phyloP scores from a whole-genome alignment of 2,329 filamentous ascomycete genomes.

The Microdochium nivale region DNA sequence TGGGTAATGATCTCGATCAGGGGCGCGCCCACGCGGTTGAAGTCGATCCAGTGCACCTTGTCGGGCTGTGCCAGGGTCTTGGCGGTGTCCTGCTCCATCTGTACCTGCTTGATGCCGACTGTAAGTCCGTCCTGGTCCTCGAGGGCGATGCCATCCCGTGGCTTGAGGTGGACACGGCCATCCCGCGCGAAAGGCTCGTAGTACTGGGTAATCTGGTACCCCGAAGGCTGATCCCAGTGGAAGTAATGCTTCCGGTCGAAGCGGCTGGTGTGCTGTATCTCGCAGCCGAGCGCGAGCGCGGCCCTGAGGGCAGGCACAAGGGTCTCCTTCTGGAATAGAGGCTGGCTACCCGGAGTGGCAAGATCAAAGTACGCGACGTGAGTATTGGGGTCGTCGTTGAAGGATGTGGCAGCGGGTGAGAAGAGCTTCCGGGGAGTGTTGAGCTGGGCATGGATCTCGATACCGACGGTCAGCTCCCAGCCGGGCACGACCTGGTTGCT shows the following conservation, averaged over 20 bases:
- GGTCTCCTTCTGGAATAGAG: slow-evolving; percentile 72
- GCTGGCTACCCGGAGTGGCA: slow-evolving; percentile 83
- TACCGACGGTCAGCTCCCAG: slow-evolving; percentile 93
- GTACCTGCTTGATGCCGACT: slow-evolving; percentile 84
- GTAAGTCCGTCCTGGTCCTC: slow-evolving; percentile 62
- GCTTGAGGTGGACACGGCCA: slow-evolving; percentile 61
- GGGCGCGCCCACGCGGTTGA: slow-evolving; percentile 86
- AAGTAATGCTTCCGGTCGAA: slow-evolving; percentile 99
- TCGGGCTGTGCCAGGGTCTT: slow-evolving; percentile 78
- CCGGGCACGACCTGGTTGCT: slow-evolving; percentile 47
- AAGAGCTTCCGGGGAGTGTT: slow-evolving; percentile 88
- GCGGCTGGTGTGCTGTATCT: slow-evolving; percentile 65
- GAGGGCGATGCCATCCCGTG: slow-evolving; percentile 70
- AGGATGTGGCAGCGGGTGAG: slow-evolving; percentile 59
- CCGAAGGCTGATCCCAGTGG: slow-evolving; percentile 93
- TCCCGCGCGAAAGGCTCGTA: slow-evolving; percentile 65
- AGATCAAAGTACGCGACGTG: slow-evolving; percentile 84
- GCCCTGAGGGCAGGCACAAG: slow-evolving; percentile 86
- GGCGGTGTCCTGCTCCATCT: slow-evolving; percentile 96
- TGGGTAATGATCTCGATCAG: slow-evolving; percentile 92
- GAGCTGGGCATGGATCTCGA: slow-evolving; percentile 95
- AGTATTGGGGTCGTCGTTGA: slow-evolving; percentile 67
- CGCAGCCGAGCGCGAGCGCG: slow-evolving; percentile 74
- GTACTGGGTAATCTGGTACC: slow-evolving; percentile 97
- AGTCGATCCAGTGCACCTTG: slow-evolving; percentile 72